Percentiles rank a stretch among this genome's conserved stretches.
Conservation (phyloP, 2,329 filamentous ascomycete species). For the Mycosphaerella sp. region DNA sequence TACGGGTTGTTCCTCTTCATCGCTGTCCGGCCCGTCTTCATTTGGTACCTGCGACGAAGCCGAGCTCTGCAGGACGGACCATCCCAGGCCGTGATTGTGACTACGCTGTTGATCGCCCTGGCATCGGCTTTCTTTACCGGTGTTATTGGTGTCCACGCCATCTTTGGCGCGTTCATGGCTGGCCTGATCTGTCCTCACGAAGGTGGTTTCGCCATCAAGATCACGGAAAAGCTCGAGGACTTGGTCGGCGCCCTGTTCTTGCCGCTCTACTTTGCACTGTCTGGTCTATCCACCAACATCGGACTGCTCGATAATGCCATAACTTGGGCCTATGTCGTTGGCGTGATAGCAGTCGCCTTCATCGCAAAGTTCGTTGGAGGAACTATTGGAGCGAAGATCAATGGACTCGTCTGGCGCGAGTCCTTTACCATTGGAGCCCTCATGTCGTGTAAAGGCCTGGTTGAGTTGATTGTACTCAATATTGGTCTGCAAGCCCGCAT, state of each 20-base stretch:
- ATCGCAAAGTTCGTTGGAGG: conserved; percentile 78
- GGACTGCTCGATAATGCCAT: conserved; percentile 74
- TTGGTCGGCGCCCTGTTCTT: conserved; percentile 75
- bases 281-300: conserved; percentile 80
- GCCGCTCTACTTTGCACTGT: conserved; percentile 88
- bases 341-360: conserved; percentile 74
- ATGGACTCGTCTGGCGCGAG: conserved; percentile 82
- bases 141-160: conserved; percentile 87
- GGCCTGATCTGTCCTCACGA: conserved; percentile 88
- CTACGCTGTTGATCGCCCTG: conserved; percentile 74
- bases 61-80: conserved; percentile 82
- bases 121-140: conserved; percentile 79
- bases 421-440: conserved; percentile 78
- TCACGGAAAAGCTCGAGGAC: conserved; percentile 93
- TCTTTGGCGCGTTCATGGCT: conserved; percentile 87
- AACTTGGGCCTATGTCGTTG: conserved; percentile 86
- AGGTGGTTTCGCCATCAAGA: conserved; percentile 79
- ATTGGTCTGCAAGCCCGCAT: conserved; percentile 35
- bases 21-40: conserved; percentile 64
- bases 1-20: conserved; percentile 72
- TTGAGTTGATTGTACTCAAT: conserved; percentile 63
- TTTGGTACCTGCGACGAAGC: conserved; percentile 65
- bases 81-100: conserved; percentile 72
- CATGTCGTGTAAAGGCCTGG: conserved; percentile 96
- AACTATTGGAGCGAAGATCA: conserved; percentile 66